Evolutionary conservation across 2,329 filamentous ascomycete species (phyloP).

Genomic region (Cladosporium sp.): DNA sequence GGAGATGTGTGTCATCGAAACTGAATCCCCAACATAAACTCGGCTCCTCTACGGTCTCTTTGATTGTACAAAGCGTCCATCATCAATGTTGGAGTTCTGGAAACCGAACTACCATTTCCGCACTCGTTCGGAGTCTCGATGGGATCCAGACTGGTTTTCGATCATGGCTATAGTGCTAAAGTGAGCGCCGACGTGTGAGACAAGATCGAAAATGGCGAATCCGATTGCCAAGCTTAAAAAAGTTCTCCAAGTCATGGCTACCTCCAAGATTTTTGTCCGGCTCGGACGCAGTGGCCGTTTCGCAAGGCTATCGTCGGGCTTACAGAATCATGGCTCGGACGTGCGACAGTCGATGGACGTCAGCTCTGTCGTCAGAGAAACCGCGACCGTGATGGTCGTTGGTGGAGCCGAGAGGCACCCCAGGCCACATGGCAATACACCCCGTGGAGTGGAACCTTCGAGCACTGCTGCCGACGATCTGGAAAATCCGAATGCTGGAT

Average conservation of each 20-base stretch:
- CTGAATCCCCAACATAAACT: not conserved
- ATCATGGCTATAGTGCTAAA: not conserved
- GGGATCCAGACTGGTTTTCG: not conserved
- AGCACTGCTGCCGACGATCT: not conserved
- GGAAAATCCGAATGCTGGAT: not conserved
- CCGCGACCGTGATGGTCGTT: not conserved
- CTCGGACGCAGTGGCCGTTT: not conserved
- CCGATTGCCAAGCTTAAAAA: not conserved
- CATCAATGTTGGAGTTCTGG: not conserved
- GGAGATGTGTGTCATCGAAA: slow-evolving; percentile 4
- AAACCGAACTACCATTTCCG: not conserved
- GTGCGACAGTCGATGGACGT: too few relatives aligned
- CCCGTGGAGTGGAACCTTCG: not conserved
- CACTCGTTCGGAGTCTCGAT: not conserved
- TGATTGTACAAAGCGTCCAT: not conserved
- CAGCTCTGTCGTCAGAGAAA: not conserved
- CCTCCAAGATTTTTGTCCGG: not conserved
- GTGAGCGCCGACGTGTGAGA: not conserved
- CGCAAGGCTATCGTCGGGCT: not conserved
- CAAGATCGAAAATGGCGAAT: not conserved
- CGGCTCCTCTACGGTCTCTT: not conserved
- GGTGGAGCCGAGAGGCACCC: not conserved
- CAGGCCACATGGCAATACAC: not conserved
- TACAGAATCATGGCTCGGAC: not conserved
- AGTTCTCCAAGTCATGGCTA: not conserved